These are phyloP conservation scores for Vaccinium myrtillus DNA, from an alignment of 148 eudicot species.

Conservation along the genomic window DNA sequence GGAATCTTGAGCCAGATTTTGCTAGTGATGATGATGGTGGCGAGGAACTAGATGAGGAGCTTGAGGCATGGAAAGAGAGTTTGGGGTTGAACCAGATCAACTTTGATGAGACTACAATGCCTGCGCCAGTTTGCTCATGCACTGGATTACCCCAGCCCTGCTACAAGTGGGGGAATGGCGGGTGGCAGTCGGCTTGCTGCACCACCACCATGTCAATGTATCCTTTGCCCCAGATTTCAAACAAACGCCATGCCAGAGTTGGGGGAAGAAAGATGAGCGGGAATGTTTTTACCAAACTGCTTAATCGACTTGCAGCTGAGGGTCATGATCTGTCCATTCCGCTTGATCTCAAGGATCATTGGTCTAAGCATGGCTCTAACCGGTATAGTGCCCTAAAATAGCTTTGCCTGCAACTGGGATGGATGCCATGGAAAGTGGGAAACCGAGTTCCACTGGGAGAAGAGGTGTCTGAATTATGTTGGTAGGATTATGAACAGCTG, in stretches of 20 bases:
- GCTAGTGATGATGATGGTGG: slow-evolving; percentile 21
- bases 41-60: slow-evolving; percentile 26
- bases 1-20: slow-evolving; percentile 21
- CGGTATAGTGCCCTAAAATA: slow-evolving; percentile 39
- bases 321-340: slow-evolving; percentile 37
- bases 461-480: background rate
- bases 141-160: slow-evolving; percentile 50
- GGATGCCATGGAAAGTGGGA: background rate
- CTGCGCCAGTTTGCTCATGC: slow-evolving; percentile 44
- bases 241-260: slow-evolving; percentile 35
- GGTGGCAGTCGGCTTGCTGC: slow-evolving; percentile 54
- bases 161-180: slow-evolving; percentile 53
- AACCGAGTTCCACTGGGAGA: background rate
- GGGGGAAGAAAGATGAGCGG: slow-evolving; percentile 54
- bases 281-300: slow-evolving; percentile 33
- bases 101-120: slow-evolving; percentile 45
- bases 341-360: slow-evolving; percentile 43
- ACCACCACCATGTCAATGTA: slow-evolving; percentile 42
- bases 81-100: slow-evolving; percentile 35
- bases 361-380: slow-evolving; percentile 47
- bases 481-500: background rate
- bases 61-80: slow-evolving; percentile 33
- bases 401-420: background rate
- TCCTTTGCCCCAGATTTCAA: slow-evolving; percentile 38
- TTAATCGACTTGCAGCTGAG: slow-evolving; percentile 36